Conservation (phyloP, 352 stramenopile species). For the Thalassiosira exigua region DNA sequence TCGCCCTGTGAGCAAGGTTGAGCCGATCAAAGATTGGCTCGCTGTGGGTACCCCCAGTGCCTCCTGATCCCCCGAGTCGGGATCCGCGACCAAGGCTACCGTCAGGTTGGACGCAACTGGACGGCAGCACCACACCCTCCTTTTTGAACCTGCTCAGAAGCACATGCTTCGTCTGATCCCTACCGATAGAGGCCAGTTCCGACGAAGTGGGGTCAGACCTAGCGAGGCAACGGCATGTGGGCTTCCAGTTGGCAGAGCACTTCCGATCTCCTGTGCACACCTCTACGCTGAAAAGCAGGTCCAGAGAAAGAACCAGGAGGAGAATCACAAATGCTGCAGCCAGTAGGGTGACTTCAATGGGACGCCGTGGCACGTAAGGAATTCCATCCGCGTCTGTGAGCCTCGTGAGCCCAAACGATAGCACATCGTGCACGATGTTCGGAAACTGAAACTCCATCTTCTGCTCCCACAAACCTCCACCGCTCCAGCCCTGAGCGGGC, state of each 20-base stretch:
- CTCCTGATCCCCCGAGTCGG: constrained; percentile 4
- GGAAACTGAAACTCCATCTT: constrained; percentile 44
- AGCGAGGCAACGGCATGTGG: constrained; percentile 77
- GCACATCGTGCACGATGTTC: constrained; percentile 30
- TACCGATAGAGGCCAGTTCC: constrained; percentile 75
- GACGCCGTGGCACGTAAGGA: constrained; percentile 23
- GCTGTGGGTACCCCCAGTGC: constrained; percentile 51
- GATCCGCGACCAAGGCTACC: constrained; percentile 65
- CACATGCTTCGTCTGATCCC: constrained; percentile 82
- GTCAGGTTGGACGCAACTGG: constrained; percentile 62
- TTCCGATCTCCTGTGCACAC: constrained; percentile 21
- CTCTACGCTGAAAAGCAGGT: constrained; percentile 44
- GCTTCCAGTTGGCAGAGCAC: constrained; percentile 62
- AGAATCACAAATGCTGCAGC: constrained; percentile 44
- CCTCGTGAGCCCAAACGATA: constrained; percentile 41
- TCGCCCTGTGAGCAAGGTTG: constrained; percentile 19
- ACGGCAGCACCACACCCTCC: constrained; percentile 53
- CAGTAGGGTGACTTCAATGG: constrained; percentile 43
- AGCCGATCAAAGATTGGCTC: constrained; percentile 69
- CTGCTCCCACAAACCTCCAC: constrained; percentile 35
- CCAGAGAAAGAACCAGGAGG: constrained; percentile 38
- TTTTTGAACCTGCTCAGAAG: constrained; percentile 72
- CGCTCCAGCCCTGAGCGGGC: constrained; percentile 17
- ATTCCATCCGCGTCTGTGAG: constrained; percentile 31
- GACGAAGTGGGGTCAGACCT: constrained; percentile 71